Evolutionary conservation across 306 rosid genomes (phyloP), one percentile per base, ranked within the genome.

Genomic region (Geum urbanum): DNA sequence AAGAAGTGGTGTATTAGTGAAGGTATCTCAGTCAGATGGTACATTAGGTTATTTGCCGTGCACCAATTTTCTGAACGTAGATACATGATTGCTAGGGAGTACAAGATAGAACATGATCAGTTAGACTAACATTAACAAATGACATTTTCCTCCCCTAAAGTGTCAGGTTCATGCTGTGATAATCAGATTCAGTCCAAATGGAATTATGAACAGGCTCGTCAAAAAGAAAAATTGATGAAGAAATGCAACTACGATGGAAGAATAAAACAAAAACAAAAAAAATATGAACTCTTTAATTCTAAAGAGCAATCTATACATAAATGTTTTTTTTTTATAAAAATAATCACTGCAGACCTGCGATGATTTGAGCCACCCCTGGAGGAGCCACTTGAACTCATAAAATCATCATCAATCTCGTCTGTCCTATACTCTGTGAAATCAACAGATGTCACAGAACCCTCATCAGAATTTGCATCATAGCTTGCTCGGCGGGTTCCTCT

Each of bases 381-480:
- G 66, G 85, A 63, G 66, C 82, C 86, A 76, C 52, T 81, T 64
- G 91, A 71, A 78, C 81, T 77, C 65, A 80, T 79, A 72, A 90
- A 79, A 19, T 92, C 98, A 54, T 88, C 92, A 63, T 90, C 91
- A 16, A 52, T 84, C 61, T 90, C 98, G 7, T 92, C 97, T 75
- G 73, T 72, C 74, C 96, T 77, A 68, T 77, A 80, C 16, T 90
- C 98, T 2, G 87, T 64, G 75, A 77, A 82, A 74, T 90, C 97
- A 44, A 87, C 77, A 6, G 98, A 92, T 63, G 84, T 70, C 66
- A 88, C 91, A 56, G 96, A 92, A 67, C 90, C 89, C 72, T 90
- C 98, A 43, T 90, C 96, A 52, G 96, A 90, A 75, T 85, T 86
- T 46, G 94, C 78, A 72, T 90, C 98, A 62, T 82, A 88, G 78